phyloP scores from a whole-genome alignment of 2,329 filamentous ascomycete species.

The Sphaerulina vaccinii region DNA sequence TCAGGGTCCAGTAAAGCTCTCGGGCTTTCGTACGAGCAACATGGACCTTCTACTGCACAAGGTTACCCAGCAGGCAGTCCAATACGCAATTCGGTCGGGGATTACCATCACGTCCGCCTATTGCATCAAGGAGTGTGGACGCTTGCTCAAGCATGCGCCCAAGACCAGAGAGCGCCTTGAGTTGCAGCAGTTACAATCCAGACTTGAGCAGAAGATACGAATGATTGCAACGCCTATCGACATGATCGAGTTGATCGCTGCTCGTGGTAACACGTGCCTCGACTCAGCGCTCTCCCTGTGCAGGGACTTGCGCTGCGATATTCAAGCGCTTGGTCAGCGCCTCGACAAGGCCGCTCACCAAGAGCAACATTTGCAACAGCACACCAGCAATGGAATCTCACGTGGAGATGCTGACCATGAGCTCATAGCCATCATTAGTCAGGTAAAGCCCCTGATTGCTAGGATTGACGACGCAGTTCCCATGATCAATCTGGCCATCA shows the following conservation, averaged over 20 bases:
- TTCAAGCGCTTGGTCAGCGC: conserved; percentile 73
- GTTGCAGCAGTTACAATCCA: conserved; percentile 67
- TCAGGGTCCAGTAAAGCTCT: no score
- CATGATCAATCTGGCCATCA: conserved; percentile 88
- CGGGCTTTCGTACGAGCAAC: no score
- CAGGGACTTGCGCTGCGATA: conserved; percentile 78
- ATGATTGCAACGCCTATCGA: conserved; percentile 89
- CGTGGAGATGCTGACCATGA: conserved; percentile 61
- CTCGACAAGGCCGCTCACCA: conserved; percentile 68
- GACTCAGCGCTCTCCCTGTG: conserved; percentile 83
- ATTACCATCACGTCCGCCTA: conserved; percentile 82
- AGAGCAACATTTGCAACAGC: conserved; percentile 54
- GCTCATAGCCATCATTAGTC: conserved; percentile 66
- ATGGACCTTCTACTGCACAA: conserved; percentile 69
- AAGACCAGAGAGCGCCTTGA: conserved; percentile 69
- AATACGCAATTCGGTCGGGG: conserved; percentile 86
- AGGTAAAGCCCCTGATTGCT: conserved; percentile 71
- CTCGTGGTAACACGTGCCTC: conserved; percentile 73
- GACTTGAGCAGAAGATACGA: conserved; percentile 84
- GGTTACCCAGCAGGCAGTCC: conserved; percentile 78
- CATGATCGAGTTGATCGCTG: conserved; percentile 83
- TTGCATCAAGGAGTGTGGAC: conserved; percentile 77
- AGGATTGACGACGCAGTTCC: conserved; percentile 90
- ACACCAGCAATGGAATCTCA: conserved; percentile 49
- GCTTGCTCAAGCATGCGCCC: conserved; percentile 72